Conservation (phyloP, 495 filamentous ascomycete species). For the Halenospora varia region DNA sequence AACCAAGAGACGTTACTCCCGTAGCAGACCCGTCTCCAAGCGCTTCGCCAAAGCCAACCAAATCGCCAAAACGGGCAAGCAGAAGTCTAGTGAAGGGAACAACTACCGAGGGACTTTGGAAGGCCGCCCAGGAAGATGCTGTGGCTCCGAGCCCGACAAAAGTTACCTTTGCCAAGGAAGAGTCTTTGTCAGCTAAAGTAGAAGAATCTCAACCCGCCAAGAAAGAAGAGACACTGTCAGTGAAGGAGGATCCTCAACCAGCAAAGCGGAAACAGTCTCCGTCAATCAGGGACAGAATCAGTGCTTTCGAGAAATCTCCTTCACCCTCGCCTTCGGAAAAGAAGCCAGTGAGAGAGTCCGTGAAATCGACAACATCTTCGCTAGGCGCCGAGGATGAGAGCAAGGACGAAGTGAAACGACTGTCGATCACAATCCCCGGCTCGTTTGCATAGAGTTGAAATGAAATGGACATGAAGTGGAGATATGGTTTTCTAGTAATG, state of each 20-base stretch:
- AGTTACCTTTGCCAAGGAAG: neutral
- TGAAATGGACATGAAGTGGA: neutral
- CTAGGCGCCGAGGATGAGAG: conserved; percentile 5
- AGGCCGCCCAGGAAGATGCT: conserved; percentile 14
- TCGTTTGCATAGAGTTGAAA: conserved; percentile 10
- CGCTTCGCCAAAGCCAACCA: neutral
- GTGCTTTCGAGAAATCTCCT: too few species aligned
- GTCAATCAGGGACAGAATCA: too few species aligned
- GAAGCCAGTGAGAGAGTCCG: conserved; percentile 10
- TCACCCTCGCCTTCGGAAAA: neutral
- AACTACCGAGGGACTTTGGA: conserved; percentile 9
- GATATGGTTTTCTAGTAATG: conserved; percentile 2
- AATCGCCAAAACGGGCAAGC: neutral
- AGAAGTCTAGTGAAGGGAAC: neutral
- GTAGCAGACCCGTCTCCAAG: neutral
- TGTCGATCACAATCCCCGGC: conserved; percentile 26
- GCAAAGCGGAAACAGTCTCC: too few species aligned
- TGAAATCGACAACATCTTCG: conserved; percentile 17
- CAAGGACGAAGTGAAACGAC: conserved; percentile 17
- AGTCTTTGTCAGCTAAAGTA: neutral
- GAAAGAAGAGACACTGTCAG: too few species aligned
- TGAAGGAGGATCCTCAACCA: neutral
- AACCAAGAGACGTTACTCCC: conserved; percentile 24
- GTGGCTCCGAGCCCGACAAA: neutral
- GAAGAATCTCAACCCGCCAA: neutral